Percentiles rank a stretch among this genome's conserved stretches.
These are phyloP conservation scores for Septoria linicola DNA, from an alignment of 2,329 filamentous ascomycete genomes.

Conservation along the genomic window DNA sequence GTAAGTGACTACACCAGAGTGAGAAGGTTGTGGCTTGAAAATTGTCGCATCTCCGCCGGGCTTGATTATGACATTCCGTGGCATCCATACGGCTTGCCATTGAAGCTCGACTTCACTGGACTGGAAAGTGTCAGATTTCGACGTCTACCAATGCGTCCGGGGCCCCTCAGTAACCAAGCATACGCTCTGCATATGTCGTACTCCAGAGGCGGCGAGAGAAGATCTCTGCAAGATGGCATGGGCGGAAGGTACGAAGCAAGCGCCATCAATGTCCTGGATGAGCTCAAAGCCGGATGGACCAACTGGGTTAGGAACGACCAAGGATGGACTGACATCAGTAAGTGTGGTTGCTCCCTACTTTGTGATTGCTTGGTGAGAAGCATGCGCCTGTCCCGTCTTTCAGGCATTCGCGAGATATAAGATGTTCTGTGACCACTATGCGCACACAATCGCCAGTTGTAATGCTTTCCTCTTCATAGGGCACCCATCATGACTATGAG, in stretches of 20 bases:
- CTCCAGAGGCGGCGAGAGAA: neutral
- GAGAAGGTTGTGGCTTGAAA: conserved; percentile 49
- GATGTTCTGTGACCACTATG: no score
- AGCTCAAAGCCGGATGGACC: conserved; percentile 18
- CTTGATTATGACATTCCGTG: conserved; percentile 14
- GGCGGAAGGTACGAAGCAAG: conserved; percentile 30
- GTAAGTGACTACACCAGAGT: conserved; percentile 36
- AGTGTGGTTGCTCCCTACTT: no score
- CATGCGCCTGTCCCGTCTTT: no score
- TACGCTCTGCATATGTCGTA: neutral
- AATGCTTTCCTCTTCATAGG: no score
- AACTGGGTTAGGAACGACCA: no score
- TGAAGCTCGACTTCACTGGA: conserved; percentile 32
- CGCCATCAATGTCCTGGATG: conserved; percentile 16
- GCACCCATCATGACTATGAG: no score
- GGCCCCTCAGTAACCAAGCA: neutral
- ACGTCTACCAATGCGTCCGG: conserved; percentile 37
- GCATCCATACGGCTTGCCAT: conserved; percentile 28
- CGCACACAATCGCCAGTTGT: no score
- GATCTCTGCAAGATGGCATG: conserved; percentile 26
- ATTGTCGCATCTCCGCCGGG: conserved; percentile 40
- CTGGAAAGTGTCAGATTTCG: conserved; percentile 46
- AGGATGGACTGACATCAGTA: neutral
- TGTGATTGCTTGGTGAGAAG: no score
- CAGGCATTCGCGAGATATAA: no score